Evolutionary conservation across 495 filamentous ascomycete genomes (phyloP).

Genomic region (Penicillium soppii): DNA sequence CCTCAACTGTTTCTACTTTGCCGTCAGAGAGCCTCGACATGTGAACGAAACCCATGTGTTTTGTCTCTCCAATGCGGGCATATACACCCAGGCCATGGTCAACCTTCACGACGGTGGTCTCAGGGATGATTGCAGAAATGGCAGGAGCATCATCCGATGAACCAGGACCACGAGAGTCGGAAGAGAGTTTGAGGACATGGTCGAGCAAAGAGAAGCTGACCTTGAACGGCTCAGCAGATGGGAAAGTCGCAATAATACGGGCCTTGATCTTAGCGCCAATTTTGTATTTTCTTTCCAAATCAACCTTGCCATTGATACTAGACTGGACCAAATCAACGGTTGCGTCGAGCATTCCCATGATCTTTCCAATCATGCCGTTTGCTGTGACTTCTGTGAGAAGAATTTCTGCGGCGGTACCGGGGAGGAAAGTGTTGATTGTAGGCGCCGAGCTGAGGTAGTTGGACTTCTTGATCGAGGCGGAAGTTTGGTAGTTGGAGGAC

Average conservation of each 20-base stretch:
- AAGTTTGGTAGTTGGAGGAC: conserved; percentile 66
- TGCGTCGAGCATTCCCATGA: conserved; percentile 87
- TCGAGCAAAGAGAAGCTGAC: conserved; percentile 82
- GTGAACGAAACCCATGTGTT: conserved; percentile 82
- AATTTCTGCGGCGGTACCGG: conserved; percentile 84
- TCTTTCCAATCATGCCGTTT: conserved; percentile 71
- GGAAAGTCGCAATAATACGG: conserved; percentile 82
- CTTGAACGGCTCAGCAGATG: conserved; percentile 72
- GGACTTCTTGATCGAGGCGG: conserved; percentile 68
- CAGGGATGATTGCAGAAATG: conserved; percentile 71
- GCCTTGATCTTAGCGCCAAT: conserved; percentile 81
- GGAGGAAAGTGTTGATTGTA: conserved; percentile 84
- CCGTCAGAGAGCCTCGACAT: conserved; percentile 86
- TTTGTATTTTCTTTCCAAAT: conserved; percentile 72
- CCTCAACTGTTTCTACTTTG: conserved; percentile 76
- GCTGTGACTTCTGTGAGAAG: conserved; percentile 69
- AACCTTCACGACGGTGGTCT: conserved; percentile 74
- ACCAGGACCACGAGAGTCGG: conserved; percentile 43
- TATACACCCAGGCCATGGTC: conserved; percentile 77
- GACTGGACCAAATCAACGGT: conserved; percentile 90
- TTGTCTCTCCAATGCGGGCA: conserved; percentile 71
- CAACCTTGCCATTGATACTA: conserved; percentile 62
- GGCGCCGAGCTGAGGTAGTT: conserved; percentile 72
- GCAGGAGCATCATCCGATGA: conserved; percentile 58
- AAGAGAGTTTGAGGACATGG: conserved; percentile 68